Percentiles rank a stretch among this genome's conserved stretches.
Conservation (phyloP, 495 filamentous ascomycete genomes). For the Penicillium manginii region DNA sequence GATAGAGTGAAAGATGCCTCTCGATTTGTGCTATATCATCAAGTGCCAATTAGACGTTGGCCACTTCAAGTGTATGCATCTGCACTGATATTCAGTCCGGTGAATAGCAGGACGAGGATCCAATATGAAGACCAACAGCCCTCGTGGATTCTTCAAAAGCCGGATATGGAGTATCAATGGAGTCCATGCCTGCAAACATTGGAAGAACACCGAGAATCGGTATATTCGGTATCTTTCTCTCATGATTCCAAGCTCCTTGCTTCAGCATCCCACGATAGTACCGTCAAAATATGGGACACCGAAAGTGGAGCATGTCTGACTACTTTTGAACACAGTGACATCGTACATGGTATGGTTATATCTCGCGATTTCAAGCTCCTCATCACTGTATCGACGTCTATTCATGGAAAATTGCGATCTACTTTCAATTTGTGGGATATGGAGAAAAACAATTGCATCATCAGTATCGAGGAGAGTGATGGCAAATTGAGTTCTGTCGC, state of each 20-base stretch:
- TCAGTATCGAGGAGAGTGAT: no score
- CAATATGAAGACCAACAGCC: constrained; percentile 22
- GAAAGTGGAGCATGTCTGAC: neutral
- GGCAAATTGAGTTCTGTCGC: no score
- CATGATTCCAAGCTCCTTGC: neutral
- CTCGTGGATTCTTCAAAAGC: constrained; percentile 20
- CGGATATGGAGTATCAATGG: constrained; percentile 22
- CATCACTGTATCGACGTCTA: neutral
- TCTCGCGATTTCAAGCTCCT: neutral
- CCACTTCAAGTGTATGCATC: constrained; percentile 41
- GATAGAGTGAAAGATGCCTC: constrained; percentile 1
- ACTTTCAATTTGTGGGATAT: constrained; percentile 1
- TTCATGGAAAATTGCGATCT: neutral
- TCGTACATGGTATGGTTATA: neutral
- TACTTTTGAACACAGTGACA: neutral
- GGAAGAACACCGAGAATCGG: constrained; percentile 25
- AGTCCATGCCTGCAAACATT: constrained; percentile 29
- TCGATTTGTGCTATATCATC: constrained; percentile 34
- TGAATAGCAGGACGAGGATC: constrained; percentile 15
- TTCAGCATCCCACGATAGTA: neutral
- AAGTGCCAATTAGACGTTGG: constrained; percentile 25
- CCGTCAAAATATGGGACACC: constrained; percentile 5
- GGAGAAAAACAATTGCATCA: neutral
- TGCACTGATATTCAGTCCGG: constrained; percentile 38
- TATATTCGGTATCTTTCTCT: neutral